These are phyloP conservation scores for Morella rubra DNA, from an alignment of 306 rosid species.

Conservation along the genomic window DNA sequence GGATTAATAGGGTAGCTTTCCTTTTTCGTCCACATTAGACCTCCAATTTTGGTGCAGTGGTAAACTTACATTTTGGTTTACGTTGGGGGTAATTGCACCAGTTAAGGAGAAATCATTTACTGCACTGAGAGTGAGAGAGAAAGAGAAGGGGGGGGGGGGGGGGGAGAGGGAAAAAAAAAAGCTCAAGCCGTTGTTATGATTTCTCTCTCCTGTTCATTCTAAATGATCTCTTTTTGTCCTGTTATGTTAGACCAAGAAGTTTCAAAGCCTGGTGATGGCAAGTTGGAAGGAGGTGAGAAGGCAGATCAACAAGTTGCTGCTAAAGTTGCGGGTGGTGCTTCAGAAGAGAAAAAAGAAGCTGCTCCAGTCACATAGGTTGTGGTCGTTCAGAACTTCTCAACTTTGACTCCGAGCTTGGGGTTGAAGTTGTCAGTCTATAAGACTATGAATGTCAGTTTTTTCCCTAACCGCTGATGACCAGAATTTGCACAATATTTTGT, in stretches of 20 bases:
- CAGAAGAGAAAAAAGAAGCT: slow-evolving; percentile 61
- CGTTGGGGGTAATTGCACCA: background rate
- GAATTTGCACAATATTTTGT: slow-evolving; percentile 18
- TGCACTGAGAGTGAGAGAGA: too few relatives aligned
- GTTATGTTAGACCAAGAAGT: slow-evolving; percentile 51
- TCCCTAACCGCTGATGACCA: slow-evolving; percentile 18
- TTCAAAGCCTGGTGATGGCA: slow-evolving; percentile 32
- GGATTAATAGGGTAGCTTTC: background rate
- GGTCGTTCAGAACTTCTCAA: slow-evolving; percentile 28
- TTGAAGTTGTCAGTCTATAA: slow-evolving; percentile 28
- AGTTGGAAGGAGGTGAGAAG: slow-evolving; percentile 28
- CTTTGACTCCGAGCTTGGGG: slow-evolving; percentile 34
- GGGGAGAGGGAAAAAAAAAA: too few relatives aligned
- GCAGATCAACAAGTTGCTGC: slow-evolving; percentile 22
- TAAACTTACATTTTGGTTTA: background rate
- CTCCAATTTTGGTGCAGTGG: too few relatives aligned
- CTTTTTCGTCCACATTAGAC: too few relatives aligned
- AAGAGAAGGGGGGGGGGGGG: too few relatives aligned
- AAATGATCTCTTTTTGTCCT: background rate
- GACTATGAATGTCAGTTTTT: slow-evolving; percentile 33
- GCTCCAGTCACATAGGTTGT: slow-evolving; percentile 52
- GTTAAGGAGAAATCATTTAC: background rate
- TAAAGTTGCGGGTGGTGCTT: slow-evolving; percentile 31
- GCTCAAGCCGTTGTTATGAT: background rate
- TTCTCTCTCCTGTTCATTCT: background rate